Percentiles rank a stretch among this genome's conserved stretches.
phyloP scores from a whole-genome alignment of 202 grass and related monocot genomes.

The Zizania palustris region DNA sequence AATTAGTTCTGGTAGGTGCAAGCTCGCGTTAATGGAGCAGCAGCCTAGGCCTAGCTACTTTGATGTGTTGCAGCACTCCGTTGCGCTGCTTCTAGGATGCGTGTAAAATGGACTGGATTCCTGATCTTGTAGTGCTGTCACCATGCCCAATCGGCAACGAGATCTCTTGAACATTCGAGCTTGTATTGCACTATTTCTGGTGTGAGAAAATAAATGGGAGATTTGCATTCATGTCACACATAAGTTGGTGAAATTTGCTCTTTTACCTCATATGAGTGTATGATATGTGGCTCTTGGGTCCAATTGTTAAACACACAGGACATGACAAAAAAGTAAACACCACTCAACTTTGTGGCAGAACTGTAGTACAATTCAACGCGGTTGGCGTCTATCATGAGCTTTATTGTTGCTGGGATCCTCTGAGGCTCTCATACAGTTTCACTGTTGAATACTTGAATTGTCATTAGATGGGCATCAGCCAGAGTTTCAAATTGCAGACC shows the following conservation, averaged over 20 bases:
- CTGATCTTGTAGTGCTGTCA: neutral
- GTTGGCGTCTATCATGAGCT: neutral
- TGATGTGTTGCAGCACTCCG: neutral
- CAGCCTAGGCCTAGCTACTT: neutral
- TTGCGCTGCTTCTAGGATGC: neutral
- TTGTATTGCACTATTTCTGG: neutral
- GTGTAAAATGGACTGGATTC: neutral
- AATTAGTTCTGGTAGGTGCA: neutral
- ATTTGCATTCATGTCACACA: too few relatives aligned
- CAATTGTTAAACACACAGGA: too few relatives aligned
- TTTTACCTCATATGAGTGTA: too few relatives aligned
- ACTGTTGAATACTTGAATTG: slow-evolving; percentile 20
- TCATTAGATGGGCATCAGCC: neutral
- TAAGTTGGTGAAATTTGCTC: too few relatives aligned
- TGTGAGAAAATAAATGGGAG: neutral
- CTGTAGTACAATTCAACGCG: neutral
- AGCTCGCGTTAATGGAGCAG: neutral
- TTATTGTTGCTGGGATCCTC: neutral
- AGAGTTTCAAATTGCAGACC: neutral
- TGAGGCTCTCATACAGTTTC: neutral
- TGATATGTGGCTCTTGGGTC: too few relatives aligned
- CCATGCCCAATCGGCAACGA: neutral
- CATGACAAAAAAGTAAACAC: too few relatives aligned
- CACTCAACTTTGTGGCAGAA: too few relatives aligned
- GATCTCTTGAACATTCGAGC: neutral